Evolutionary conservation across 805 yeast genomes (phyloP).

Genomic region (Myxozyma nipponensis): DNA sequence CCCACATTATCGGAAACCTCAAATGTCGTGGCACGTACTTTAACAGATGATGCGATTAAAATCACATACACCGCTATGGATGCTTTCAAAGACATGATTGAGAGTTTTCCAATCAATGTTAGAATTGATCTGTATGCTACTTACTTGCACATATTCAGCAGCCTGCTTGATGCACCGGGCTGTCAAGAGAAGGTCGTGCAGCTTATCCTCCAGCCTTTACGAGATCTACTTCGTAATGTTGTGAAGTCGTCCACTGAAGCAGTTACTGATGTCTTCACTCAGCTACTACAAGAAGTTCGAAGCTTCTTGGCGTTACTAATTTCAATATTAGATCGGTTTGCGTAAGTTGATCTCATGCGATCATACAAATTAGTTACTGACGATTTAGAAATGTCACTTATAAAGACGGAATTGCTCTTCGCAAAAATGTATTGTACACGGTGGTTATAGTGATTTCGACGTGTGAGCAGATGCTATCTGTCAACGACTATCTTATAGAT

Average conservation of each 20-base stretch:
- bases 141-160: conserved; percentile 56
- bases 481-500: conserved; percentile 41
- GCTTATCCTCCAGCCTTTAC: conserved; percentile 50
- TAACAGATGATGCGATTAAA: conserved; percentile 26
- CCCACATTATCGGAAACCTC: conserved; percentile 54
- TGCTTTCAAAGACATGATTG: conserved; percentile 58
- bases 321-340: conserved; percentile 13
- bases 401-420: conserved; percentile 26
- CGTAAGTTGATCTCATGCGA: conserved; percentile 33
- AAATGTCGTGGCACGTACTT: conserved; percentile 8
- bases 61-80: conserved; percentile 33
- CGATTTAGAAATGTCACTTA: conserved; percentile 5
- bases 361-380: conserved; percentile 26
- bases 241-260: conserved; percentile 24
- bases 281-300: conserved; percentile 19
- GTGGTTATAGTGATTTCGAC: conserved; percentile 47
- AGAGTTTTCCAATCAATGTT: conserved; percentile 62
- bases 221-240: conserved; percentile 42
- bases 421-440: conserved; percentile 41
- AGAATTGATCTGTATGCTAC: conserved; percentile 70
- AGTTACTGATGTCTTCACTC: conserved; percentile 21
- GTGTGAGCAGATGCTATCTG: conserved; percentile 36
- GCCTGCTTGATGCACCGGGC: conserved; percentile 38
- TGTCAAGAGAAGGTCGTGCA: conserved; percentile 48
- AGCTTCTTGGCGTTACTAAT: conserved; percentile 28